Base-by-base conservation (phyloP, 306 rosid genomes). In the Cucumis sativus region DNA sequence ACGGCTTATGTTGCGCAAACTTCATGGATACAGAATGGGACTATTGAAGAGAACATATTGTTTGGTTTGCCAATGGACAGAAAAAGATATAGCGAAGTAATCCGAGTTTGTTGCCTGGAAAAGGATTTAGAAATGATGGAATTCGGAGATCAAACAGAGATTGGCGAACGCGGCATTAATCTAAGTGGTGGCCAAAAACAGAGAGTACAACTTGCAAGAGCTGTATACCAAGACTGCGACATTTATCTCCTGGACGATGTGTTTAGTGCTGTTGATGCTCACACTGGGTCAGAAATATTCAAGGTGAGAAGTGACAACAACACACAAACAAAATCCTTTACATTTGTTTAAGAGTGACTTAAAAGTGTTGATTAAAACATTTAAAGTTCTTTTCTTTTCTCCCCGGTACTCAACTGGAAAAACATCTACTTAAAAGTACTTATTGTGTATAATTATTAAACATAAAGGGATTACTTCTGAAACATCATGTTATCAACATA, bases 251-350 rank as follows among this genome's bases (percentile, higher is more conserved):
- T 95, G 30, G 98, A 95, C 40, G 98, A 95, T 49, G 91, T 95
- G 75, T 95, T 95, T 77, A 95, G 98, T 39, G 98, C 98, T 20
- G 98, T 95, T 74, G 98, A 95, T 84, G 98, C 98, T 49, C 98
- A 95, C 78, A 92, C 98, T 9, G 98, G 98, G 68, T 87, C 97
- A 59, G 96, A 92, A 78, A 89, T 95, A 84, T 95, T 95, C 63
- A 95, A 95, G 98, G 98, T 88, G 30, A 70, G 20, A 39, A 65
- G 30, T 28, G 30, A 65, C 49, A 37, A 65, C 4, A 65, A 45
- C 75, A 12, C 11, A 12, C 23, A 12, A 37, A 35, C 49, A 23
- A 49, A 70, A 23, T 45, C 14, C 37, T 25, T 70, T 14, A 7
- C 28, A 28, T 63, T 13, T 63, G 69, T 30, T 63, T 63, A 8